Percentiles rank a stretch among this genome's conserved stretches.
These are phyloP conservation scores for Leccinum pachyderme DNA, from an alignment of 1,284 basidiomycete species.

Conservation along the genomic window DNA sequence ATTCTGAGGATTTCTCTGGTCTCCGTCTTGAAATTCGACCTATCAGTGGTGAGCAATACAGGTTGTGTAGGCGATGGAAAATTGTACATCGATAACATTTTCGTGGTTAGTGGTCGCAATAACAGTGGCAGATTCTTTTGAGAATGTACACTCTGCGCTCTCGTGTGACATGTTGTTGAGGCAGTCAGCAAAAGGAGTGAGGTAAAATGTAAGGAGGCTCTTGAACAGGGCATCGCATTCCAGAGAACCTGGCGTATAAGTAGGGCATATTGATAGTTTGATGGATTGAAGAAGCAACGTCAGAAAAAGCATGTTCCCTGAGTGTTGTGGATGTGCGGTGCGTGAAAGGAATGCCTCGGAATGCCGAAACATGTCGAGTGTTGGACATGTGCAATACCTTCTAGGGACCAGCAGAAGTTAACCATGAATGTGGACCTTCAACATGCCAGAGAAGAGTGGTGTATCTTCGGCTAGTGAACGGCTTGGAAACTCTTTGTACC, in stretches of 20 bases:
- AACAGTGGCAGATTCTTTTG: constrained; percentile 2
- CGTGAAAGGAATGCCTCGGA: not conserved
- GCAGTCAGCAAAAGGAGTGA: not conserved
- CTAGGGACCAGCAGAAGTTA: not conserved
- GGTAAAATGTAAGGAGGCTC: not conserved
- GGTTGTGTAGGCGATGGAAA: not conserved
- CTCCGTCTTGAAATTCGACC: constrained; percentile 29
- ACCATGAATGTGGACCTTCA: not conserved
- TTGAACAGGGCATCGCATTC: not conserved
- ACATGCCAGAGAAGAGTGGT: not conserved
- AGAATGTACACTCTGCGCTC: constrained; percentile 1
- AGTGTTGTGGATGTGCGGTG: not conserved
- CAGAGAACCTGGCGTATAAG: not conserved
- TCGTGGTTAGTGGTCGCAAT: constrained; percentile 4
- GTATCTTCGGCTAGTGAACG: not conserved
- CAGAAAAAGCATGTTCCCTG: not conserved
- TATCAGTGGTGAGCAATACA: constrained; percentile 11
- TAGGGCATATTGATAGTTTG: not conserved
- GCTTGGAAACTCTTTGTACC: not conserved
- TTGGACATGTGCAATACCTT: not conserved
- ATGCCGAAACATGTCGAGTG: not conserved
- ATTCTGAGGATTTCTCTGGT: constrained; percentile 25
- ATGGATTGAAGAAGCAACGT: not conserved
- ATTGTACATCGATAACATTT: constrained; percentile 10
- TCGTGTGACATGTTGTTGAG: constrained; percentile 12